Evolutionary conservation across 441 rosid species (phyloP).

Genomic region (Eruca vesicaria): DNA sequence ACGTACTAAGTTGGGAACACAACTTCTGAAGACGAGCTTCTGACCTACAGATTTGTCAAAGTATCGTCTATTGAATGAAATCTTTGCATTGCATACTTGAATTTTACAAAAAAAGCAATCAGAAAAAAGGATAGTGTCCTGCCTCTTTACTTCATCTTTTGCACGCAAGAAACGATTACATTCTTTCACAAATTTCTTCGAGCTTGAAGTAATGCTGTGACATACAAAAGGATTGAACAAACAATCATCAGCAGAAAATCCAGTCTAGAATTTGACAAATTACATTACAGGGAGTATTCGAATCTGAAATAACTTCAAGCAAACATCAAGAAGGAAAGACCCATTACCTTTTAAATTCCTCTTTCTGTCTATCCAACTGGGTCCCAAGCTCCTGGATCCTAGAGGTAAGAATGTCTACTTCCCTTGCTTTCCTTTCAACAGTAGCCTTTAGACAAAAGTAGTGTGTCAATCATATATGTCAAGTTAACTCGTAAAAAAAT

Average conservation of each 20-base stretch:
- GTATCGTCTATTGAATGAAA: conserved; percentile 19
- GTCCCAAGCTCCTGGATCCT: conserved; percentile 69
- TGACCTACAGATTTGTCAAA: conserved; percentile 55
- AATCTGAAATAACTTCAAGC: conserved; percentile 1
- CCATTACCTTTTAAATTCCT: conserved; percentile 68
- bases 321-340: conserved; percentile 6
- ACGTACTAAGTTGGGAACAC: conserved; percentile 65
- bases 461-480: conserved; percentile 19
- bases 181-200: conserved; percentile 74
- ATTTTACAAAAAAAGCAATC: background rate
- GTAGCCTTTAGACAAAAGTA: conserved; percentile 40
- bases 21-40: conserved; percentile 67
- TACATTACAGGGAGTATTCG: background rate
- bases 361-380: conserved; percentile 72
- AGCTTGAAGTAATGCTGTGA: conserved; percentile 65
- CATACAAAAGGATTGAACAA: conserved; percentile 18
- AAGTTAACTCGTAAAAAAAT: conserved; percentile 1
- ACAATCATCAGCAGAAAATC: conserved; percentile 17
- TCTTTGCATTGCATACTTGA: background rate
- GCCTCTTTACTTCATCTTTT: conserved; percentile 84
- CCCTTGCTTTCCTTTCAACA: conserved; percentile 65
- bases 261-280: conserved; percentile 13
- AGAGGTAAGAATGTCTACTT: conserved; percentile 66
- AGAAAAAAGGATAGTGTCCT: conserved; percentile 20
- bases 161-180: conserved; percentile 55